A percentile compares a stretch with the other conserved stretches of the same genome.
Conservation (phyloP, 192 early-diverging fungal species). For the Phlyctochytrium bullatum region DNA sequence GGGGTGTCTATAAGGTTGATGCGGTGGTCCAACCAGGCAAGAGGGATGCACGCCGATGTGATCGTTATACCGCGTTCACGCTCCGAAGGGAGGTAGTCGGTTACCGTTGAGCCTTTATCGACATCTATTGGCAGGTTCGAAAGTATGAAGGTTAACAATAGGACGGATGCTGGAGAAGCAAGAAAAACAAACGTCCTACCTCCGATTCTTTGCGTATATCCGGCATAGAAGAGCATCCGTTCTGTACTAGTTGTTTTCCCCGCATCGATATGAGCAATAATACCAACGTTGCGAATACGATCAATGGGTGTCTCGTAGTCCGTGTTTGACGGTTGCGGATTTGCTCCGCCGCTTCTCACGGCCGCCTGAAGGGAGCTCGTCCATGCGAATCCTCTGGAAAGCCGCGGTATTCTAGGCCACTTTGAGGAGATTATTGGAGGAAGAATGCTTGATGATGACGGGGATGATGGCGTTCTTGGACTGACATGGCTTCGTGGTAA, state of each 20-base stretch:
- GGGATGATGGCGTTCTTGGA: not conserved
- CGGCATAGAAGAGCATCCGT: slow-evolving; percentile 94
- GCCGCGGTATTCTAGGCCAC: not conserved
- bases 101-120: slow-evolving; percentile 90
- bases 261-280: slow-evolving; percentile 97
- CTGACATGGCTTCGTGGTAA: not conserved
- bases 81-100: slow-evolving; percentile 87
- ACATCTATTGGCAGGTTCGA: slow-evolving; percentile 77
- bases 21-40: slow-evolving; percentile 63
- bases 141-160: slow-evolving; percentile 4
- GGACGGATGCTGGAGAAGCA: not conserved
- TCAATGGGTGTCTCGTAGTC: slow-evolving; percentile 1
- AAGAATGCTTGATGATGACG: not conserved
- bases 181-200: slow-evolving; percentile 37
- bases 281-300: slow-evolving; percentile 81
- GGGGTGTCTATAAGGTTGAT: slow-evolving; percentile 96
- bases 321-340: not conserved
- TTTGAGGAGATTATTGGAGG: too few relatives aligned
- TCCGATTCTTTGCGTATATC: slow-evolving; percentile 83
- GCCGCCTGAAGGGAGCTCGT: too few relatives aligned
- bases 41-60: slow-evolving; percentile 86
- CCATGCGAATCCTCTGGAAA: too few relatives aligned
- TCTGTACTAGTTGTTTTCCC: slow-evolving; percentile 96
- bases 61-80: slow-evolving; percentile 94
- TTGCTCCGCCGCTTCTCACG: too few relatives aligned